A percentile compares a stretch with the other conserved stretches of the same genome.
Evolutionary conservation across 1,284 basidiomycete species (phyloP).

Genomic region (Cystobasidium sp.): DNA sequence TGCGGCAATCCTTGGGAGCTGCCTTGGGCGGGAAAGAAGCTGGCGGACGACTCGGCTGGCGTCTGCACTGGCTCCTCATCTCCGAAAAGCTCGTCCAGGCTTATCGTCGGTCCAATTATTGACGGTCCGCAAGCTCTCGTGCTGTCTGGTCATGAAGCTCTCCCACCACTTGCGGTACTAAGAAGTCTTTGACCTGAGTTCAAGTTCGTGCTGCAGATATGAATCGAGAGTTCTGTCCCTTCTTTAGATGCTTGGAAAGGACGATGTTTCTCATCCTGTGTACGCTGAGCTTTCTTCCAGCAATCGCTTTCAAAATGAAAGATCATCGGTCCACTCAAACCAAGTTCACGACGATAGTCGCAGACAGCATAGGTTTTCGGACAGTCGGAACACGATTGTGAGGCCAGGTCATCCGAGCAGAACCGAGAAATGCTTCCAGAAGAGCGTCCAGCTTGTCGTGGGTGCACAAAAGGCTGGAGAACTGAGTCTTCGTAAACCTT

Average conservation of each 20-base stretch:
- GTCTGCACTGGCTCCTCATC: too few species aligned
- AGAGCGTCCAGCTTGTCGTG: neutral
- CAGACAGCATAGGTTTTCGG: conserved; percentile 2
- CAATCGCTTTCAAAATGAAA: conserved; percentile 24
- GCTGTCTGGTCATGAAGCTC: too few species aligned
- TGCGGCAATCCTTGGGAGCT: too few species aligned
- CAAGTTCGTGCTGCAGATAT: too few species aligned
- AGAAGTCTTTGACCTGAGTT: too few species aligned
- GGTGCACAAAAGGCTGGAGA: neutral
- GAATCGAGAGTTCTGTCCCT: neutral
- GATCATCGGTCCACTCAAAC: neutral
- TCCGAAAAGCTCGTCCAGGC: too few species aligned
- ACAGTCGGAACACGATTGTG: neutral
- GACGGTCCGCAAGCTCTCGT: too few species aligned
- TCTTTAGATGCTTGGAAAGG: neutral
- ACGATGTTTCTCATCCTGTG: neutral
- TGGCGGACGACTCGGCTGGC: too few species aligned
- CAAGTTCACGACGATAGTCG: conserved; percentile 6
- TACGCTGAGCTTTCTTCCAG: conserved; percentile 9
- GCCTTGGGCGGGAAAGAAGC: too few species aligned
- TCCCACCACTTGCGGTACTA: too few species aligned
- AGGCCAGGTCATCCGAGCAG: neutral
- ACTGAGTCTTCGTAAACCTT: conserved; percentile 6
- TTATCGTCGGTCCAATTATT: too few species aligned
- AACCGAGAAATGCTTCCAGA: neutral